Evolutionary conservation across 1,284 basidiomycete species (phyloP).

Genomic region (Heliocybe sulcata): DNA sequence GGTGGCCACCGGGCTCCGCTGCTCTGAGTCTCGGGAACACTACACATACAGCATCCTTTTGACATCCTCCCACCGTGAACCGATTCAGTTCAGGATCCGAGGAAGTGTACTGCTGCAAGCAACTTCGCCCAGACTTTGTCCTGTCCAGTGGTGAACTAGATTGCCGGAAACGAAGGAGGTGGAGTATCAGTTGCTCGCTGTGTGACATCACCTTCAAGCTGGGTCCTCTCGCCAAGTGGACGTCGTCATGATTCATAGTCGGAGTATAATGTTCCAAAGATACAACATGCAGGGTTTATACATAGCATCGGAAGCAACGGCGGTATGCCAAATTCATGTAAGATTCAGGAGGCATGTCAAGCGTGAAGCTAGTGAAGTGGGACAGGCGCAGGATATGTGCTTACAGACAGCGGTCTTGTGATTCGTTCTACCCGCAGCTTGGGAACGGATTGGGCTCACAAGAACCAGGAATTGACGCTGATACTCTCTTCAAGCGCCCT

Average conservation of each 20-base stretch:
- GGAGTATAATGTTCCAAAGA: too few species aligned
- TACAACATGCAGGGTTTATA: too few species aligned
- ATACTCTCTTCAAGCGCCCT: neutral
- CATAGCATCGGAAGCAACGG: too few species aligned
- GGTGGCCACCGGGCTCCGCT: neutral
- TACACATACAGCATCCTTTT: neutral
- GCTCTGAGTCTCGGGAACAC: neutral
- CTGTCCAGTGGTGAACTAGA: too few species aligned
- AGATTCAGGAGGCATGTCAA: too few species aligned
- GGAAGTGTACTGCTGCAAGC: too few species aligned
- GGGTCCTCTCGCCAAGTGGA: neutral
- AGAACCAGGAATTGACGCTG: constrained; percentile 4
- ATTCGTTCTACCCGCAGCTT: neutral
- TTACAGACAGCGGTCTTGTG: neutral
- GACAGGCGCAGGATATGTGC: too few species aligned
- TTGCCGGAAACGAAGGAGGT: neutral
- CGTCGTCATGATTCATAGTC: neutral
- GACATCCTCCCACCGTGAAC: too few species aligned
- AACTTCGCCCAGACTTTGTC: too few species aligned
- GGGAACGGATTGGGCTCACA: neutral
- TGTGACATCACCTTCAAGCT: neutral
- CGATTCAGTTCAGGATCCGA: too few species aligned
- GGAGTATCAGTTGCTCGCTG: neutral
- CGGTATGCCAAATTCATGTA: too few species aligned
- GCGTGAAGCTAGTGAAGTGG: too few species aligned